A percentile compares a stretch with the other conserved stretches of the same genome.
Conservation (phyloP, 352 stramenopile species). For the Albugo candida region DNA sequence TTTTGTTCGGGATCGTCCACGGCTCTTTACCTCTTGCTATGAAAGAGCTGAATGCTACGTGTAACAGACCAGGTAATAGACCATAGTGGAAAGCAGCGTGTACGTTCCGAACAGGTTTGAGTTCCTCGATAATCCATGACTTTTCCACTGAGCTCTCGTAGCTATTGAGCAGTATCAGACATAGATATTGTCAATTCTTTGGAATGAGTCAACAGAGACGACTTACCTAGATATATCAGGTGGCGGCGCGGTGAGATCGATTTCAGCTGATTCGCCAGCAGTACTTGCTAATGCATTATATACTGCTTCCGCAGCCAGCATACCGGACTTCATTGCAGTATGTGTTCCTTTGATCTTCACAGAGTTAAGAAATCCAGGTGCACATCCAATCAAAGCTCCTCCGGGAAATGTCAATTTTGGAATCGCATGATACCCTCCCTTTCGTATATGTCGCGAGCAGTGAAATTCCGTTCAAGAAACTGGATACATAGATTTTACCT, state of each 20-base stretch:
- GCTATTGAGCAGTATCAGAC: conserved; percentile 14
- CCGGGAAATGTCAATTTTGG: conserved; percentile 97
- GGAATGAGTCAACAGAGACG: neutral
- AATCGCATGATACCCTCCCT: conserved; percentile 94
- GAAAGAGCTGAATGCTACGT: conserved; percentile 87
- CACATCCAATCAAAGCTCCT: conserved; percentile 90
- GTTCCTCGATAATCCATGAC: conserved; percentile 93
- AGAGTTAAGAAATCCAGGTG: conserved; percentile 95
- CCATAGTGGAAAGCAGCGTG: conserved; percentile 94
- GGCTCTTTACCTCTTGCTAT: conserved; percentile 91
- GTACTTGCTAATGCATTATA: conserved; percentile 73
- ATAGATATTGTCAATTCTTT: conserved; percentile 3
- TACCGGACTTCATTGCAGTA: conserved; percentile 97
- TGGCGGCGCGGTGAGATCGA: conserved; percentile 38
- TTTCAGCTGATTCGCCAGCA: conserved; percentile 35
- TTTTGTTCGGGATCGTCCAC: conserved; percentile 85
- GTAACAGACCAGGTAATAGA: conserved; percentile 81
- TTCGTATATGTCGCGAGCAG: conserved; percentile 23
- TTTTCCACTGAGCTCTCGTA: conserved; percentile 81
- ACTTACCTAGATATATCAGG: conserved; percentile 32
- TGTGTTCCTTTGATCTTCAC: conserved; percentile 99
- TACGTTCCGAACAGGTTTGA: conserved; percentile 94
- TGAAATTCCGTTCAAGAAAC: neutral
- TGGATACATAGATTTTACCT: conserved; percentile 8
- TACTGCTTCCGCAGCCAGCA: conserved; percentile 91